Conservation (phyloP, 2,329 filamentous ascomycete species). For the Colletotrichum aenigma region DNA sequence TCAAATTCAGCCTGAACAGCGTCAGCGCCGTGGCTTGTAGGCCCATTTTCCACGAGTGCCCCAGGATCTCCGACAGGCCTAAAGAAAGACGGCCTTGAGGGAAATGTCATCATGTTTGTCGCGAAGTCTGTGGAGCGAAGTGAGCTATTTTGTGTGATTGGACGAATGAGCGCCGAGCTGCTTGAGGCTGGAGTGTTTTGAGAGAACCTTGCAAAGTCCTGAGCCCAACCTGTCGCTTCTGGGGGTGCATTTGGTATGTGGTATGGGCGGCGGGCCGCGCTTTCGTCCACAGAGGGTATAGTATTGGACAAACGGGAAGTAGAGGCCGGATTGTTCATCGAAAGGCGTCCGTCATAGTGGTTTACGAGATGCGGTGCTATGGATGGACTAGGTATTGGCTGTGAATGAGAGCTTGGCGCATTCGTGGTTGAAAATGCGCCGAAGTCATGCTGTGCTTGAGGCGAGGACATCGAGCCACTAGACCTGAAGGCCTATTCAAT, state of each 20-base stretch:
- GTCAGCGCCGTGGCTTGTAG: not conserved
- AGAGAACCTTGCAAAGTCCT: conserved; percentile 6
- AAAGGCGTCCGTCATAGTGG: not conserved
- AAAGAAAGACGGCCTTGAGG: not conserved
- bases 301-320: not conserved
- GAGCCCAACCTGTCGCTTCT: conserved; percentile 2
- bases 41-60: not conserved
- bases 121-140: not conserved
- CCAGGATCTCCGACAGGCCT: not conserved
- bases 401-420: not conserved
- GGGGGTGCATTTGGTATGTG: not conserved
- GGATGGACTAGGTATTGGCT: not conserved
- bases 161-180: not conserved
- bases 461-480: not conserved
- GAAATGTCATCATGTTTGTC: not conserved
- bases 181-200: not conserved
- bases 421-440: conserved; percentile 35
- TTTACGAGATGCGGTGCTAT: not conserved
- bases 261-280: not conserved
- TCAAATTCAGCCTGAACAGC: conserved; percentile 39
- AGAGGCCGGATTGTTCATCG: not conserved
- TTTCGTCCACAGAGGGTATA: too few relatives aligned
- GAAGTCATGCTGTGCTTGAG: conserved; percentile 35
- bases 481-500: conserved; percentile 8
- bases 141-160: not conserved